A percentile compares a stretch with the other conserved stretches of the same genome.
phyloP scores from a whole-genome alignment of 257 asterid genomes.

The Cordia subcordata region DNA sequence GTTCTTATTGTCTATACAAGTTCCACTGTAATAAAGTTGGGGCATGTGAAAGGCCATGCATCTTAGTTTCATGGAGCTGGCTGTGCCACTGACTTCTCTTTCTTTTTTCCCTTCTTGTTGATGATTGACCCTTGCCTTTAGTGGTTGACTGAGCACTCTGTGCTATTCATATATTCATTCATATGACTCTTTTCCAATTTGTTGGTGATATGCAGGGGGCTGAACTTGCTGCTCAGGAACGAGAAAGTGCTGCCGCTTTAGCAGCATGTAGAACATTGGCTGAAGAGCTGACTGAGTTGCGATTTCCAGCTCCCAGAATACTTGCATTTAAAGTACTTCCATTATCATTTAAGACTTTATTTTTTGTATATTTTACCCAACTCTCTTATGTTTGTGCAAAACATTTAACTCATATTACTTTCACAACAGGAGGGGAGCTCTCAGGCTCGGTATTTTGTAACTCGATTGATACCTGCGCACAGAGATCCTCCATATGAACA shows the following conservation, averaged over 20 bases:
- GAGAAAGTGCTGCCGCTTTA: conserved; percentile 89
- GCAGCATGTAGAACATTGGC: conserved; percentile 99
- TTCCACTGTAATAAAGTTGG: too few species aligned
- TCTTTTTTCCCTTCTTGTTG: neutral
- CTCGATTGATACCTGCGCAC: conserved; percentile 92
- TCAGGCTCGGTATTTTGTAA: conserved; percentile 92
- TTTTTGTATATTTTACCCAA: neutral
- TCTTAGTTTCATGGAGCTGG: too few species aligned
- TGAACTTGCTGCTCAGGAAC: conserved; percentile 86
- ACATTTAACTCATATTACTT: neutral
- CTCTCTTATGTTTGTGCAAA: neutral
- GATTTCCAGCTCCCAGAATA: conserved; percentile 98
- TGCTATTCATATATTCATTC: neutral
- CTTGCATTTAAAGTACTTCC: conserved; percentile 86
- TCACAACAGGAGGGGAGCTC: conserved; percentile 93
- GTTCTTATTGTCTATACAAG: too few species aligned
- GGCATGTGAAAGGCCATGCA: too few species aligned
- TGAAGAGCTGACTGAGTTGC: conserved; percentile 90
- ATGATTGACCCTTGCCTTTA: neutral
- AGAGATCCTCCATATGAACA: conserved; percentile 97
- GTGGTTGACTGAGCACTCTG: neutral
- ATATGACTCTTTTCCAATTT: conserved; percentile 5
- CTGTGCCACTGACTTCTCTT: too few species aligned
- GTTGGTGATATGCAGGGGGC: conserved; percentile 63
- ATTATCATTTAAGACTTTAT: conserved; percentile 4